These are phyloP conservation scores for Pythium plurisporium DNA, from an alignment of 352 stramenopile genomes.

Conservation along the genomic window DNA sequence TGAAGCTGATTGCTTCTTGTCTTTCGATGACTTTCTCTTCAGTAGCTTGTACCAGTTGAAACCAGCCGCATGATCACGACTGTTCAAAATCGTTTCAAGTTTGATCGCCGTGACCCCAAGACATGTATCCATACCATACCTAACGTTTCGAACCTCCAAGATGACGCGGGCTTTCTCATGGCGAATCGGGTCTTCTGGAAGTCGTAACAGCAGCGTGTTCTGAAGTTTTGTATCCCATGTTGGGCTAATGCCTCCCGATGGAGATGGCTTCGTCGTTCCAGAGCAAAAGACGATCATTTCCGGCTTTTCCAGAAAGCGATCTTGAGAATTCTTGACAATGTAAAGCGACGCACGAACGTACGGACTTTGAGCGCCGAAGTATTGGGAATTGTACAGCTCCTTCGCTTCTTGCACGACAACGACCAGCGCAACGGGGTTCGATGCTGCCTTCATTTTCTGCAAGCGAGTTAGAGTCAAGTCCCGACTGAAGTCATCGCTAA, in stretches of 20 bases:
- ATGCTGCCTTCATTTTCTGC: slow-evolving; percentile 73
- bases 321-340: slow-evolving; percentile 75
- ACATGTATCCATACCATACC: slow-evolving; percentile 81
- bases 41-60: slow-evolving; percentile 89
- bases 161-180: slow-evolving; percentile 74
- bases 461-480: slow-evolving; percentile 55
- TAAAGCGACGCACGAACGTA: slow-evolving; percentile 82
- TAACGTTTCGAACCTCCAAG: slow-evolving; percentile 83
- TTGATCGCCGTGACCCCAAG: slow-evolving; percentile 81
- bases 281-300: slow-evolving; percentile 77
- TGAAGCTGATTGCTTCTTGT: slow-evolving; percentile 30
- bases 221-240: slow-evolving; percentile 70
- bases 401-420: slow-evolving; percentile 73
- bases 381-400: slow-evolving; percentile 83
- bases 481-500: slow-evolving; percentile 39
- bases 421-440: slow-evolving; percentile 77
- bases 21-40: slow-evolving; percentile 68
- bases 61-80: slow-evolving; percentile 62
- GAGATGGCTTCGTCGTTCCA: slow-evolving; percentile 72
- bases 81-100: slow-evolving; percentile 73
- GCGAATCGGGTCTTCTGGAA: slow-evolving; percentile 54
- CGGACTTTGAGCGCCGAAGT: slow-evolving; percentile 81
- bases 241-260: slow-evolving; percentile 66
- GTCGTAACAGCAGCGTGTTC: slow-evolving; percentile 73
- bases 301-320: slow-evolving; percentile 68